Evolutionary conservation across 495 filamentous ascomycete species (phyloP), one percentile per base, ranked within the genome.

Genomic region (Lepraria neglecta): DNA sequence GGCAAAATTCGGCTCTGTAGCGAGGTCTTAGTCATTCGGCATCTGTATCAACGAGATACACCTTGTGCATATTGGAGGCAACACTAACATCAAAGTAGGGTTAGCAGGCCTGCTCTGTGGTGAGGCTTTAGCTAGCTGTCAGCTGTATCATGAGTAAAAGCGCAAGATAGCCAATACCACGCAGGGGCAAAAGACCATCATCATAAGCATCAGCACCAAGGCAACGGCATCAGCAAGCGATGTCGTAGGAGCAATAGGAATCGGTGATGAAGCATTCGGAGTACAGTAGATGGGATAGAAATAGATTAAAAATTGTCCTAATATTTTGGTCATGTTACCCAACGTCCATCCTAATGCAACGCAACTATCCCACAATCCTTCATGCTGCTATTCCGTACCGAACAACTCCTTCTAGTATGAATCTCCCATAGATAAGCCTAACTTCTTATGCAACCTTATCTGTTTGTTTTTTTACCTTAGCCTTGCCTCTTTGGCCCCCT

Each of bases 271-370:
- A 38, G 35, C 7, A 38, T 38, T 6, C 35, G 35, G 12, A 9
- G 7, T 38, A 38, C 6, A 38, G 35, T 38, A 52, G 48, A 19
- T 33, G 48, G 12, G 48, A 33, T 19, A 52, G 10, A 52, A 31
- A 31, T 33, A 15, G 31, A 52, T 52, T n/a, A n/a, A 52, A 19
- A 33, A 3, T 52, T 10, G 15, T 52, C 48, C 6, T 52, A 31
- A 52, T 52, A 19, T n/a, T 52, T 52, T 31, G 28, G 27, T 31
- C 48, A 52, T 52, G 48, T 31, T 33, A 52, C 28, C 28, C 15
- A 19, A 52, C 28, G 31, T 6, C 48, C 11, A n/a, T 31, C 48
- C 48, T 10, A 15, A 27, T n/a, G 17, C 17, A 31, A 52, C 31
- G 48, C 48, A 52, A 27, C 15, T 31, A 5, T 19, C n/a, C 15